phyloP scores from a whole-genome alignment of 1,139 yeast genomes.

The Hemisphaericaspora lyxosophila region DNA sequence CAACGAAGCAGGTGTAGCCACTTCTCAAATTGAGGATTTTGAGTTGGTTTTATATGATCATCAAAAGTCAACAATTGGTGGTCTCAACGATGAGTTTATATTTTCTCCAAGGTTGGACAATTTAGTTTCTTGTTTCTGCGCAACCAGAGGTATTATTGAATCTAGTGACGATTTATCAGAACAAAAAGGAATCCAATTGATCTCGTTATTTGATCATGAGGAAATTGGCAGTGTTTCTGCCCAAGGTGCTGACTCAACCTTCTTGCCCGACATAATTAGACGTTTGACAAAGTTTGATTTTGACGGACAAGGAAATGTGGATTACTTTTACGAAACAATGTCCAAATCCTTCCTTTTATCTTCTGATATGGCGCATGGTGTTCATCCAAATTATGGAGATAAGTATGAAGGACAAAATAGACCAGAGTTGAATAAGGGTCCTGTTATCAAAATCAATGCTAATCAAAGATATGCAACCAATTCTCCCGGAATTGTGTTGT shows the following conservation, averaged over 20 bases:
- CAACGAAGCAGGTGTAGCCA: slow-evolving; percentile 51
- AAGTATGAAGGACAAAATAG: slow-evolving; percentile 76
- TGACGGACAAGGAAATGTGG: slow-evolving; percentile 9
- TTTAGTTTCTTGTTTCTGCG: slow-evolving; percentile 81
- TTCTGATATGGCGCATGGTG: slow-evolving; percentile 96
- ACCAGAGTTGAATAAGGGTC: slow-evolving; percentile 84
- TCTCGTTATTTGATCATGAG: slow-evolving; percentile 90
- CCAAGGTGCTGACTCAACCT: slow-evolving; percentile 94
- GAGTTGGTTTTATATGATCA: slow-evolving; percentile 87
- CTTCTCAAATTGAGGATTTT: slow-evolving; percentile 73
- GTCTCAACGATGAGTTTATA: slow-evolving; percentile 84
- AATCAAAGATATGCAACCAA: slow-evolving; percentile 95
- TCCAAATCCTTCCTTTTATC: slow-evolving; percentile 86
- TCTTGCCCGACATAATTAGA: slow-evolving; percentile 73
- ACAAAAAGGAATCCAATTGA: slow-evolving; percentile 63
- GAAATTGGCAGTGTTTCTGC: slow-evolving; percentile 93
- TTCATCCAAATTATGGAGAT: slow-evolving; percentile 84
- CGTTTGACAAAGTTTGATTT: slow-evolving; percentile 55
- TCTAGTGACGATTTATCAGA: slow-evolving; percentile 42
- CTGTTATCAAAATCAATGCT: slow-evolving; percentile 90
- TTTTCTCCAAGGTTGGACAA: slow-evolving; percentile 94
- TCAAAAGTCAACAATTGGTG: slow-evolving; percentile 81
- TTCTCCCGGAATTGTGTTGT: slow-evolving; percentile 79
- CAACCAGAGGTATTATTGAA: slow-evolving; percentile 67
- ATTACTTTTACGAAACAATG: slow-evolving; percentile 58